phyloP scores from a whole-genome alignment of 2,329 filamentous ascomycete species.

The Furcasterigmium sp. region DNA sequence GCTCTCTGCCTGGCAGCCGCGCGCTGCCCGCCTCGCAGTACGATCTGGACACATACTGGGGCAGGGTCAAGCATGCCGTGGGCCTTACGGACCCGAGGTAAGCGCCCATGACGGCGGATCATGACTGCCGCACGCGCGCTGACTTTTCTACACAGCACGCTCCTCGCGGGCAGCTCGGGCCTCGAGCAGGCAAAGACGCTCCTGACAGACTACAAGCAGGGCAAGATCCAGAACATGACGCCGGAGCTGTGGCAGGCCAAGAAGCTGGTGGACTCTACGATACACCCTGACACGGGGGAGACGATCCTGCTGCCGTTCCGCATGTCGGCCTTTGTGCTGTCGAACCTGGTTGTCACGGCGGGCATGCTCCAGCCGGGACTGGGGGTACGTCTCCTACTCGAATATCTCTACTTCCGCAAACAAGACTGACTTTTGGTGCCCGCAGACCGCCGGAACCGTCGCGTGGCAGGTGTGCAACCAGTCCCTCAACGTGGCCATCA shows the following conservation, averaged over 20 bases:
- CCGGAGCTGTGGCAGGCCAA: conserved; percentile 92
- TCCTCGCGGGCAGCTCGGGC: conserved; percentile 71
- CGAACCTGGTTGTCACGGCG: conserved; percentile 89
- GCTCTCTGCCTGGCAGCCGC: conserved; percentile 62
- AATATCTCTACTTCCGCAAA: neutral
- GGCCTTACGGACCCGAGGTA: conserved; percentile 94
- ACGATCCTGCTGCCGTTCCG: conserved; percentile 92
- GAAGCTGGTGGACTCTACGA: conserved; percentile 92
- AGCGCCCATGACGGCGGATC: conserved; percentile 28
- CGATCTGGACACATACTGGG: conserved; percentile 91
- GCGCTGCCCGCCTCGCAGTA: conserved; percentile 89
- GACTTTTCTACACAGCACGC: conserved; percentile 57
- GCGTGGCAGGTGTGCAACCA: conserved; percentile 96
- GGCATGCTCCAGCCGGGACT: conserved; percentile 95
- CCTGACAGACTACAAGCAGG: conserved; percentile 81
- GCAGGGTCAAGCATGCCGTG: conserved; percentile 82
- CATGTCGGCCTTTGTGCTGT: conserved; percentile 93
- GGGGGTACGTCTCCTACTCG: conserved; percentile 41
- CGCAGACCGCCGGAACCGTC: conserved; percentile 72
- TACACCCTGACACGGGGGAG: conserved; percentile 92
- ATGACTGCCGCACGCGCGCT: neutral
- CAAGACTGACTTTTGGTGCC: conserved; percentile 4
- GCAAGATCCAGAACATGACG: conserved; percentile 74
- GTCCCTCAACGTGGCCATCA: conserved; percentile 96
- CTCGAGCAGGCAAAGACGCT: conserved; percentile 83